phyloP scores from a whole-genome alignment of 371 early-diverging fungal genomes.

The Globomyces sp. region DNA sequence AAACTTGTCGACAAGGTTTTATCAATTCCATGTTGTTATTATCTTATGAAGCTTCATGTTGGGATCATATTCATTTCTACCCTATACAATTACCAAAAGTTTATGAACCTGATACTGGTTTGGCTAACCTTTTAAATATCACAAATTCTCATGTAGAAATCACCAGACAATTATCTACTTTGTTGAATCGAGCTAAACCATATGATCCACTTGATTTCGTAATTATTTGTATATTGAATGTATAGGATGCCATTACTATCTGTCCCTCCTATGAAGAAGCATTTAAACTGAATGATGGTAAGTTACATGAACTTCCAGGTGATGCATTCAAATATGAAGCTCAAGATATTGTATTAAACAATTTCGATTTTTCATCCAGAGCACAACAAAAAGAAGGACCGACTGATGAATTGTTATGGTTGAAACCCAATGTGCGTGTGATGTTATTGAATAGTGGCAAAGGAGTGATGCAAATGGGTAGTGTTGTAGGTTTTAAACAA shows the following conservation, averaged over 20 bases:
- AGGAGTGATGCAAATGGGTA: not conserved
- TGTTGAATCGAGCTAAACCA: too few relatives aligned
- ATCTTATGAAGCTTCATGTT: slow-evolving; percentile 14
- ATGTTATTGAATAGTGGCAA: slow-evolving; percentile 1
- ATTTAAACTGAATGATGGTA: slow-evolving; percentile 2
- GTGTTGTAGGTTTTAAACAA: slow-evolving; percentile 8
- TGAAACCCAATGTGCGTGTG: slow-evolving; percentile 8
- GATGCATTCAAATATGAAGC: slow-evolving; percentile 15
- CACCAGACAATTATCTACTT: not conserved
- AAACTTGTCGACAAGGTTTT: not conserved
- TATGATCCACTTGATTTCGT: not conserved
- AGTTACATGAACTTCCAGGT: not conserved
- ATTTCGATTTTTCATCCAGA: slow-evolving; percentile 24
- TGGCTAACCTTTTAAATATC: not conserved
- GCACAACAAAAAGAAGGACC: slow-evolving; percentile 16
- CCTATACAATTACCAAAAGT: not conserved
- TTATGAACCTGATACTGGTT: slow-evolving; percentile 10
- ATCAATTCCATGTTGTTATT: slow-evolving; percentile 16
- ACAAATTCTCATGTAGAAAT: not conserved
- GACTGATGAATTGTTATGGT: slow-evolving; percentile 9
- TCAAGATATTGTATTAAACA: slow-evolving; percentile 17
- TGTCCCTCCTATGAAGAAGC: slow-evolving; percentile 9
- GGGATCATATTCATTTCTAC: slow-evolving; percentile 7
- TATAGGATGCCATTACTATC: not conserved
- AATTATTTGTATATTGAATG: not conserved